Percentiles rank a stretch among this genome's conserved stretches.
Conservation (phyloP, 257 asterid genomes). For the Salvia miltiorrhiza region DNA sequence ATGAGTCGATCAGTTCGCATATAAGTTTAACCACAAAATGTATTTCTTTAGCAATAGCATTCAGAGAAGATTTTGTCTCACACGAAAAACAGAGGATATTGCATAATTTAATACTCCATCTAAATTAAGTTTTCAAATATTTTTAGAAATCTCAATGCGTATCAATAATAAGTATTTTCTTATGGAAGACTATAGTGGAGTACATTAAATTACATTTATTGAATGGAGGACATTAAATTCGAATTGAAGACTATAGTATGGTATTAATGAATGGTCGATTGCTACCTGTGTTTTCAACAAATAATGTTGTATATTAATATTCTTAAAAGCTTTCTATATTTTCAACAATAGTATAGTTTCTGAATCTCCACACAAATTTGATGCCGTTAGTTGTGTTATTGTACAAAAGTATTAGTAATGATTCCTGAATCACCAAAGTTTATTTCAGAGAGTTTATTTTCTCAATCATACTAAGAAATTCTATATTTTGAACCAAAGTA, state of each 20-base stretch:
- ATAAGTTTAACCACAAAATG: too few species aligned
- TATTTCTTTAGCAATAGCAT: too few species aligned
- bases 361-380: too few species aligned
- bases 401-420: too few species aligned
- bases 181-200: background rate
- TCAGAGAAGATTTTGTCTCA: too few species aligned
- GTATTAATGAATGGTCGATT: background rate
- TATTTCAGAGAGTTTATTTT: too few species aligned
- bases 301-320: background rate
- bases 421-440: too few species aligned
- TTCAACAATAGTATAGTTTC: too few species aligned
- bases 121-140: background rate
- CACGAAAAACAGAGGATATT: background rate
- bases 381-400: too few species aligned
- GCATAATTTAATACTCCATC: background rate
- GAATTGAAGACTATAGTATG: background rate
- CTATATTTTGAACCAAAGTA: background rate
- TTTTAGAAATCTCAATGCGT: background rate
- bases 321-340: too few species aligned
- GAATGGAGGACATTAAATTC: background rate
- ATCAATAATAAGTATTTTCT: background rate
- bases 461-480: background rate
- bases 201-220: background rate
- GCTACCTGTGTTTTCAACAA: background rate
- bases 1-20: too few species aligned